phyloP scores from a whole-genome alignment of 139 green algal species.

The Medakamo hakoo region DNA sequence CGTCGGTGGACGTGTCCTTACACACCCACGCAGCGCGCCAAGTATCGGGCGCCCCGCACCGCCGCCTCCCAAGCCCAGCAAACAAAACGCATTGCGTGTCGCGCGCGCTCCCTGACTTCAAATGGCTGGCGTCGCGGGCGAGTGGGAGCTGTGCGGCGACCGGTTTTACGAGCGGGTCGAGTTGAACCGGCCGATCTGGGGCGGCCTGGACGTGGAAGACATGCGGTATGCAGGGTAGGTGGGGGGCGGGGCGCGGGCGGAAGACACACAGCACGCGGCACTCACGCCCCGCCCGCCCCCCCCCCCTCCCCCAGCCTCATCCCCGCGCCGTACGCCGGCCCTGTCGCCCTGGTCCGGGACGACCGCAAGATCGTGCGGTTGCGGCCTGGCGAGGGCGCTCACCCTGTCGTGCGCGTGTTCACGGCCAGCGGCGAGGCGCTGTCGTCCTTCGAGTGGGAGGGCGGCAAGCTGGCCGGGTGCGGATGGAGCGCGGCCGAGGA shows the following conservation, averaged over 20 bases:
- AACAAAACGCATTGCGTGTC: no score
- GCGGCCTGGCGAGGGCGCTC: conserved; percentile 3
- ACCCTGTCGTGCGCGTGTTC: conserved; percentile 38
- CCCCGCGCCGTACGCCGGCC: conserved; percentile 44
- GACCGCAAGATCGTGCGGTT: conserved; percentile 49
- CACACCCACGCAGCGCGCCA: no score
- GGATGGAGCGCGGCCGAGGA: neutral
- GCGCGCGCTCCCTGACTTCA: no score
- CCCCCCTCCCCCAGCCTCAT: neutral
- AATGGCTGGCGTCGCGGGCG: conserved; percentile 13
- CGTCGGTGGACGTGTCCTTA: no score
- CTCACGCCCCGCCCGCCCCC: conserved; percentile 4
- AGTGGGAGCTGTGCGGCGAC: conserved; percentile 47
- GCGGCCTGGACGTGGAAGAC: conserved; percentile 27
- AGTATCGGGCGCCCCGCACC: no score
- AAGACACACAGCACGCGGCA: neutral
- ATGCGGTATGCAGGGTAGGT: conserved; percentile 22
- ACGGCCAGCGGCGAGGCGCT: conserved; percentile 13
- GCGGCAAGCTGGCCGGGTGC: neutral
- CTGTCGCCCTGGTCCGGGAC: conserved; percentile 56
- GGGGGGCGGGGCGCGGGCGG: neutral
- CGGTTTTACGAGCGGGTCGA: conserved; percentile 36
- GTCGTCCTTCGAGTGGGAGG: neutral
- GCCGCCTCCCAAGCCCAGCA: no score
- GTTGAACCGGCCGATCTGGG: conserved; percentile 52